These are phyloP conservation scores for Saccharomycopsis amapae DNA, from an alignment of 805 yeast species.

Conservation along the genomic window DNA sequence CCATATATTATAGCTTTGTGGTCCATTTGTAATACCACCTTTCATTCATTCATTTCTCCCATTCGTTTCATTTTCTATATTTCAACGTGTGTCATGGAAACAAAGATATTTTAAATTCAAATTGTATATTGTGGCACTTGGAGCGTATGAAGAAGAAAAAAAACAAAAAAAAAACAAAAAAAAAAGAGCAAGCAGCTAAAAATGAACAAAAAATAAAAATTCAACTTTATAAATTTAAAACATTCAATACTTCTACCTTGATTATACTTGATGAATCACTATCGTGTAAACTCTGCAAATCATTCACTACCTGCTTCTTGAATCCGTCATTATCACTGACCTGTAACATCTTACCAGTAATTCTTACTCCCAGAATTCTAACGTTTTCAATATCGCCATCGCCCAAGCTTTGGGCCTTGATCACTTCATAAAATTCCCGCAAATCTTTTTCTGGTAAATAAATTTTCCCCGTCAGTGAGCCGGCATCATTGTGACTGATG, in stretches of 20 bases:
- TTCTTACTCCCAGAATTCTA: conserved; percentile 40
- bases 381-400: conserved; percentile 50
- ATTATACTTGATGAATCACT: conserved; percentile 45
- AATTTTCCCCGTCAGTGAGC: too few relatives aligned
- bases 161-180: too few relatives aligned
- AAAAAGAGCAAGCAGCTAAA: too few relatives aligned
- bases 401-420: conserved; percentile 29
- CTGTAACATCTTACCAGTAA: conserved; percentile 27
- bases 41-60: too few relatives aligned
- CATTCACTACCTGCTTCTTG: conserved; percentile 18
- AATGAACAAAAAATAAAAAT: not conserved
- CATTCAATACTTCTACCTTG: conserved; percentile 28
- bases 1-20: too few relatives aligned
- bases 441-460: not conserved
- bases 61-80: too few relatives aligned
- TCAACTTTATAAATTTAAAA: not conserved
- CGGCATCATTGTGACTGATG: conserved; percentile 6
- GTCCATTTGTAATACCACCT: too few relatives aligned
- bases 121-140: too few relatives aligned
- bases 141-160: too few relatives aligned
- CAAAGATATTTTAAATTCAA: too few relatives aligned
- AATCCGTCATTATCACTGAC: conserved; percentile 25
- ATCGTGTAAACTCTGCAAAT: conserved; percentile 24
- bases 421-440: conserved; percentile 24
- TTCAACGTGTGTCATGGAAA: too few relatives aligned